phyloP scores from a whole-genome alignment of 768 basidiomycete genomes.

The Phylloporus sp. region DNA sequence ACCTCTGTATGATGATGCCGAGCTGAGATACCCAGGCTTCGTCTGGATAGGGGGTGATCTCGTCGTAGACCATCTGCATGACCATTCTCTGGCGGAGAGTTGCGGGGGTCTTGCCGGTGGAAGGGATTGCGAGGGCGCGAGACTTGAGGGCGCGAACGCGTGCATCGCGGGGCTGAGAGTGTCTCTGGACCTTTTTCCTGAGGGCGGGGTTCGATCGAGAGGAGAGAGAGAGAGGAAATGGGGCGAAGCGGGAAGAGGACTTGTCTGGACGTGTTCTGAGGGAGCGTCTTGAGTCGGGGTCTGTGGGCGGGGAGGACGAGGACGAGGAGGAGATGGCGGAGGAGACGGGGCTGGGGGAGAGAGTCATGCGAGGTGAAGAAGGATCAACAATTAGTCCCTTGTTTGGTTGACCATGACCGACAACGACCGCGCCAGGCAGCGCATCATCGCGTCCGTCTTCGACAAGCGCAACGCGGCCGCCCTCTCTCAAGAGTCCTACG shows the following conservation, averaged over 20 bases:
- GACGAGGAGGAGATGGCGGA: constrained; percentile 30
- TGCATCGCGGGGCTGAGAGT: constrained; percentile 27
- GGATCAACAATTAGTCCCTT: no score
- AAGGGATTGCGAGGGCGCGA: constrained; percentile 31
- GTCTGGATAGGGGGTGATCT: constrained; percentile 61
- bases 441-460: constrained; percentile 83
- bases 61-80: constrained; percentile 58
- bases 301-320: constrained; percentile 23
- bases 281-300: constrained; percentile 22
- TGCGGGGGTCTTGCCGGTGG: constrained; percentile 43
- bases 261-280: constrained; percentile 27
- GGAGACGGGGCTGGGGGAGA: constrained; percentile 18
- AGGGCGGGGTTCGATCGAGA: constrained; percentile 25
- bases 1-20: constrained; percentile 55
- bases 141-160: constrained; percentile 29
- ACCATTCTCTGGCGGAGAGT: constrained; percentile 51
- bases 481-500: constrained; percentile 79
- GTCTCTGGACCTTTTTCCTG: constrained; percentile 26
- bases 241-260: constrained; percentile 24
- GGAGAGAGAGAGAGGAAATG: constrained; percentile 18
- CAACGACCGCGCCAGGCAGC: constrained; percentile 50
- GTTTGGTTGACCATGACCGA: constrained; percentile 35
- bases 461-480: constrained; percentile 62
- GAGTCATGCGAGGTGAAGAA: no score
- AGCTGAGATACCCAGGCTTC: constrained; percentile 58